Evolutionary conservation across 2,329 filamentous ascomycete genomes (phyloP), one percentile per base, ranked within the genome.

Genomic region (Lecanicillium sp.): DNA sequence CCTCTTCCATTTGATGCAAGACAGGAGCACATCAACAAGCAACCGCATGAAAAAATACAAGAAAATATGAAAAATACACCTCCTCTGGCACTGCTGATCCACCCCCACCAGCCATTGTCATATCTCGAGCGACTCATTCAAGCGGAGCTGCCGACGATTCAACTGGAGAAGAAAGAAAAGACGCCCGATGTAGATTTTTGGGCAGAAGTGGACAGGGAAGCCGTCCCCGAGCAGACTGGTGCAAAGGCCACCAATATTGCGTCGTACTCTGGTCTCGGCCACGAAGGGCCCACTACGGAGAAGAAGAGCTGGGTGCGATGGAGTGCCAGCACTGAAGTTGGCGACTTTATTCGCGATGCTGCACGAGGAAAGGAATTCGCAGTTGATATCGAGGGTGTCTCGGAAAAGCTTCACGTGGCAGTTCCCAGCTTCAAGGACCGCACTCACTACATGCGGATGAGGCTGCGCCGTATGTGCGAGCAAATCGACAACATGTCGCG

Each of bases 331-430:
- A 95, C 90, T 1, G 90, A 96, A 62, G 86, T 96, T 26, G 90
- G 90, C 9, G 90, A 95, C 67, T 96, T 96, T 60, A 93, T 96
- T 55, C 82, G 89, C 8, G 90, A 96, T 61, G 90, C 90, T 0
- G 87, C 90, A 0, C 75, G 87, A 3, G 87, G 87, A 0, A 81
- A 87, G 47, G 88, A 95, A 60, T 95, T 96, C 60, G 81, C 85
- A 3, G 82, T 96, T 36, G 80, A 85, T 45, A 87, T 96, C 49
- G 86, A 94, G 61, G 87, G 87, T 0, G 68, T 72, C 49, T 54
- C 63, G 10, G 55, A 67, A 12, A 81, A 89, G 56, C 84, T 95
- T 55, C 78, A 81, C 14, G 84, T 95, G 6, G 83, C 81, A 0
- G 90, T 95, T 9, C 90, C 90, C 0, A 89, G 84, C 39, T 96